A percentile compares a stretch with the other conserved stretches of the same genome.
phyloP scores from a whole-genome alignment of 1,284 basidiomycete genomes.

The Chondrostereum purpureum region DNA sequence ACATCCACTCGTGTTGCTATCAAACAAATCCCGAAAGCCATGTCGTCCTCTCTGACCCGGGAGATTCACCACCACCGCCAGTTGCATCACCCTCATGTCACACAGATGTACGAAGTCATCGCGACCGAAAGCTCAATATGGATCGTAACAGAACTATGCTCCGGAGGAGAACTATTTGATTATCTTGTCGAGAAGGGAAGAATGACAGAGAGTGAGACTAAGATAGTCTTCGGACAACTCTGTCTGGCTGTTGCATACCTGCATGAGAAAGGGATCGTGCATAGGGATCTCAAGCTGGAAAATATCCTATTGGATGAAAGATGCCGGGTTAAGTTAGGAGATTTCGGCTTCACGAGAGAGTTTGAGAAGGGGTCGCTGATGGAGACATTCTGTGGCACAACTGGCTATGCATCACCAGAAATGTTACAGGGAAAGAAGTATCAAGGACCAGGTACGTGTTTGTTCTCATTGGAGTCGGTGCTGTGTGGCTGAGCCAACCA shows the following conservation, averaged over 20 bases:
- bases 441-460: constrained; percentile 69
- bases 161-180: constrained; percentile 95
- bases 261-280: constrained; percentile 87
- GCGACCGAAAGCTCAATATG: constrained; percentile 94
- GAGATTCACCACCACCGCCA: constrained; percentile 98
- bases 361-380: constrained; percentile 80
- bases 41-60: constrained; percentile 85
- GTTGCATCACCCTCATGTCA: constrained; percentile 91
- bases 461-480: constrained; percentile 6
- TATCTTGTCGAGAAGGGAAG: constrained; percentile 94
- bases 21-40: constrained; percentile 94
- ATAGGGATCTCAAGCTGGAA: constrained; percentile 94
- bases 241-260: constrained; percentile 92
- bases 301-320: constrained; percentile 89
- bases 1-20: constrained; percentile 89
- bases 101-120: constrained; percentile 96
- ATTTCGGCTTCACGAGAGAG: constrained; percentile 96
- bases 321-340: constrained; percentile 85
- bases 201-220: constrained; percentile 76
- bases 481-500: constrained; percentile 11
- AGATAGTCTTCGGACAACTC: constrained; percentile 88
- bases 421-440: constrained; percentile 90
- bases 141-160: constrained; percentile 96
- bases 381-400: constrained; percentile 97
- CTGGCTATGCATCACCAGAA: constrained; percentile 92